These are phyloP conservation scores for Phallus indusiatus DNA, from an alignment of 768 basidiomycete species.

Conservation along the genomic window DNA sequence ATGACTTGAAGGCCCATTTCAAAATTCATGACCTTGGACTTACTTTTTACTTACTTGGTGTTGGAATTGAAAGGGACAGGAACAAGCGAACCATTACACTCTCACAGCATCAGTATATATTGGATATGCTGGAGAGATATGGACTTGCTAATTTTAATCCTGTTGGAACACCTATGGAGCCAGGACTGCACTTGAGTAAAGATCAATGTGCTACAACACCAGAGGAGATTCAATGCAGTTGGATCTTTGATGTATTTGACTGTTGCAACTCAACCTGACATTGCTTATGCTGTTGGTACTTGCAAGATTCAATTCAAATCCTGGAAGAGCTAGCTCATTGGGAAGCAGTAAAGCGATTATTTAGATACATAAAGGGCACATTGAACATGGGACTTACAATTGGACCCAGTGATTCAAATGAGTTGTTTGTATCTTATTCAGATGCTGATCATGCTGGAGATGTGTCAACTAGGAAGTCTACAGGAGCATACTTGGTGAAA, in stretches of 20 bases:
- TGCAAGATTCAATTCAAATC: constrained; percentile 22
- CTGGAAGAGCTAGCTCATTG: constrained; percentile 26
- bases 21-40: constrained; percentile 21
- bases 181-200: constrained; percentile 4
- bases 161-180: constrained; percentile 14
- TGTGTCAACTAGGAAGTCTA: constrained; percentile 11
- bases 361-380: constrained; percentile 29
- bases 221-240: constrained; percentile 17
- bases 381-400: constrained; percentile 14
- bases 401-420: neutral
- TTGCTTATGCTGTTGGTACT: constrained; percentile 25
- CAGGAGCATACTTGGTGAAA: constrained; percentile 17
- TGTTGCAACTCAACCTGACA: constrained; percentile 26
- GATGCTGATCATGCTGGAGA: constrained; percentile 23
- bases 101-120: constrained; percentile 13
- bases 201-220: constrained; percentile 1
- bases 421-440: constrained; percentile 14
- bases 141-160: constrained; percentile 9
- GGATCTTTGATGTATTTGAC: constrained; percentile 24
- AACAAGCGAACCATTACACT: constrained; percentile 2
- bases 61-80: constrained; percentile 13
- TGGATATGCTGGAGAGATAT: constrained; percentile 11
- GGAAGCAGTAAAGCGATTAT: constrained; percentile 27
- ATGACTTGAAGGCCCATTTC: constrained; percentile 18
- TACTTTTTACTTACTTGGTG: constrained; percentile 13